Evolutionary conservation across 495 filamentous ascomycete genomes (phyloP).

Genomic region (Lindgomyces ingoldianus): DNA sequence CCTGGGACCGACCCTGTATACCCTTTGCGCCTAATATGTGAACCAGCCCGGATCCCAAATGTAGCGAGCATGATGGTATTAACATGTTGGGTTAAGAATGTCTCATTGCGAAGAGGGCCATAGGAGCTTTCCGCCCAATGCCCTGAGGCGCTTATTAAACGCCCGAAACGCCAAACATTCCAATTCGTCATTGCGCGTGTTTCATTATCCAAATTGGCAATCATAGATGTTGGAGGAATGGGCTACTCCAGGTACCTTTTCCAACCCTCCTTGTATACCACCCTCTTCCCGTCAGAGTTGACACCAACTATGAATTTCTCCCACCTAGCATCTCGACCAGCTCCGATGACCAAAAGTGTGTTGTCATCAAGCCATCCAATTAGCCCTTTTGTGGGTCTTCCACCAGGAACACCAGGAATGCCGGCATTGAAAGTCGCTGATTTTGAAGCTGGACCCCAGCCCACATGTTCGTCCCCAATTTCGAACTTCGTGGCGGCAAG

Average conservation of each 20-base stretch:
- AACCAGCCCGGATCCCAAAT: too few species aligned
- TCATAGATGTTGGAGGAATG: background rate
- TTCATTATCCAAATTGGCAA: background rate
- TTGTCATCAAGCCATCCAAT: conserved; percentile 74
- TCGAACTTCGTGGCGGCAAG: conserved; percentile 74
- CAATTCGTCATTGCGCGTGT: too few species aligned
- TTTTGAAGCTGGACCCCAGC: conserved; percentile 25
- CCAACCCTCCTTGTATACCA: conserved; percentile 72
- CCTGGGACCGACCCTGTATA: too few species aligned
- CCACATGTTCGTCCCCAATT: conserved; percentile 65
- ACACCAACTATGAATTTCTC: conserved; percentile 74
- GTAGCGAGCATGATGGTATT: too few species aligned
- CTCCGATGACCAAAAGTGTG: conserved; percentile 73
- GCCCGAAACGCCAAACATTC: too few species aligned
- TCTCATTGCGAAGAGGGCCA: too few species aligned
- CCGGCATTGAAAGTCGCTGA: conserved; percentile 31
- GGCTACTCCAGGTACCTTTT: conserved; percentile 64
- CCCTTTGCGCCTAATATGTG: too few species aligned
- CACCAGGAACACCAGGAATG: conserved; percentile 49
- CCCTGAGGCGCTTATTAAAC: too few species aligned
- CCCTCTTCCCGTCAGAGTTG: conserved; percentile 61
- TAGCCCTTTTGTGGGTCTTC: conserved; percentile 68
- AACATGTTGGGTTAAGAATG: too few species aligned
- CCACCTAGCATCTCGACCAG: conserved; percentile 78
- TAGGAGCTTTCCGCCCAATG: too few species aligned